These are phyloP conservation scores for Irpex sp. DNA, from an alignment of 1,284 basidiomycete genomes.

Conservation along the genomic window DNA sequence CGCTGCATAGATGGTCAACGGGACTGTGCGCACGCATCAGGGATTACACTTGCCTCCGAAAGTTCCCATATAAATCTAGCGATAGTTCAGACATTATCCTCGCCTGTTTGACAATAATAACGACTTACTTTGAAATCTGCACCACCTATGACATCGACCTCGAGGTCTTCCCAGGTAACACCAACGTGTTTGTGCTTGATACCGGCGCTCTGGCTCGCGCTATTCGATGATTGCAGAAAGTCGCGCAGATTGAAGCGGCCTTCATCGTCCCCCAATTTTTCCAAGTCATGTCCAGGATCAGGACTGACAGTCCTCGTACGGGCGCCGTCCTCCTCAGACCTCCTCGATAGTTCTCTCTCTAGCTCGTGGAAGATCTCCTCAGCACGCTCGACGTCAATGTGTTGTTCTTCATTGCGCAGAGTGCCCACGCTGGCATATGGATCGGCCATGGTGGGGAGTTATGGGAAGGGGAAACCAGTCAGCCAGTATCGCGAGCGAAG, in stretches of 20 bases:
- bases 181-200: slow-evolving; percentile 84
- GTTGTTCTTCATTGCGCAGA: slow-evolving; percentile 21
- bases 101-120: neutral
- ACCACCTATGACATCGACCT: slow-evolving; percentile 71
- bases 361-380: slow-evolving; percentile 54
- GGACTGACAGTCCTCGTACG: slow-evolving; percentile 17
- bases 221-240: slow-evolving; percentile 69
- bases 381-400: slow-evolving; percentile 43
- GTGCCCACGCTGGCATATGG: slow-evolving; percentile 28
- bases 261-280: slow-evolving; percentile 36
- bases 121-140: slow-evolving; percentile 49
- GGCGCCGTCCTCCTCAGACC: slow-evolving; percentile 19
- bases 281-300: slow-evolving; percentile 36
- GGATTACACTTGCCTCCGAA: slow-evolving; percentile 45
- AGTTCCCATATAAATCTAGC: slow-evolving; percentile 62
- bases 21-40: neutral
- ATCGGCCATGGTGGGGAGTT: slow-evolving; percentile 20
- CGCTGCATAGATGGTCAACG: slow-evolving; percentile 37
- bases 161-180: slow-evolving; percentile 73
- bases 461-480: slow-evolving; percentile 2
- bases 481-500: neutral
- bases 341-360: slow-evolving; percentile 33
- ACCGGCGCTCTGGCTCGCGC: slow-evolving; percentile 64
- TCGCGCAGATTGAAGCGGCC: slow-evolving; percentile 68
- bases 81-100: neutral